Base-by-base conservation (phyloP, 106 monocot genomes). In the Iris macrosiphon region DNA sequence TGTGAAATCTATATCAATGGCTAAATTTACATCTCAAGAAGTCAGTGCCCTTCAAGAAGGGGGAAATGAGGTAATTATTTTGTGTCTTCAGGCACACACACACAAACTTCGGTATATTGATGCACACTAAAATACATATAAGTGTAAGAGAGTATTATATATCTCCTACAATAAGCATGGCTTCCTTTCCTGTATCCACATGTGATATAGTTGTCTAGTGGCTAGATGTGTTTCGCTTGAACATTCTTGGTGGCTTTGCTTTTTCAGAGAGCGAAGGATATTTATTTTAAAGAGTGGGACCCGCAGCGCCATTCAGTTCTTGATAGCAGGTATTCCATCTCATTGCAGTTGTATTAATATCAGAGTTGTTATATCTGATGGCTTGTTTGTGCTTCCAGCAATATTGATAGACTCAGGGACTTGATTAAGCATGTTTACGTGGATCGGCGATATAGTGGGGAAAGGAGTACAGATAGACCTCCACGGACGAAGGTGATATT, bases 1-100 rank as follows among this genome's bases (percentile, higher is more conserved):
- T 50, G 94, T 94, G 37, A 94, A 94, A 59, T 94, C 94, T 45
- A 81, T 94, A 60, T 94, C 94, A 22, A 88, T 94, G 94, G 81
- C 94, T 9, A 94, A 82, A 67, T 94, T 94, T 71, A 81, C 88
- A 23, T 42, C 81, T 24, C 88, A 81, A 71, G 94, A 94, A 71
- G 88, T 89, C 62, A 62, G 23, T 64, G 88, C 94, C 33, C 79
- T 94, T 61, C 88, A 89, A 74, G 81, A 79, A 71, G 94, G 88
- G 4, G 94, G 94, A 16, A 94, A 94, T 68, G 88, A 88, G 94
- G 94, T 94, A 84, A 34, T 10, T 19, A 44, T 18, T 35, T 24
- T 5, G 21, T 12, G 13, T n/a, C n/a, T n/a, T n/a, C n/a, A n/a
- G n/a, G n/a, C n/a, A n/a, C n/a, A n/a, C n/a, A n/a, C n/a, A n/a